Percentiles rank a stretch among this genome's conserved stretches.
These are phyloP conservation scores for Cucurbita ficifolia DNA, from an alignment of 306 rosid genomes.

Conservation along the genomic window DNA sequence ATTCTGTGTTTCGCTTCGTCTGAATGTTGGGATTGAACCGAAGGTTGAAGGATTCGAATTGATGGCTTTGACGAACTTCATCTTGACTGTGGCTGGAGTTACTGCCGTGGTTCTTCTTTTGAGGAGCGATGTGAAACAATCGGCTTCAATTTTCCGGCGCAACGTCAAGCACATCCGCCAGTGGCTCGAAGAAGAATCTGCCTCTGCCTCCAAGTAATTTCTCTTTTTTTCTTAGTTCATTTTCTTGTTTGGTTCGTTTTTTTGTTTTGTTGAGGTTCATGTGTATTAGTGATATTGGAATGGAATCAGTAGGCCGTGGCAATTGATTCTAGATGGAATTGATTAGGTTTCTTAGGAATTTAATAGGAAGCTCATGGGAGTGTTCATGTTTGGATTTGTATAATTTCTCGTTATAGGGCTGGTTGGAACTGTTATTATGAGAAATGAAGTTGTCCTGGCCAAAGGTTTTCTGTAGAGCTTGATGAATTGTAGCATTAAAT, in stretches of 20 bases:
- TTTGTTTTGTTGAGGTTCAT: background rate
- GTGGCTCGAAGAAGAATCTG: slow-evolving; percentile 40
- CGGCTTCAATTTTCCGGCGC: slow-evolving; percentile 29
- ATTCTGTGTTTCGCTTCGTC: background rate
- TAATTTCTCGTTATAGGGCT: background rate
- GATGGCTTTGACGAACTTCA: slow-evolving; percentile 40
- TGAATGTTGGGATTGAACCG: background rate
- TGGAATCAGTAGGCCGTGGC: background rate
- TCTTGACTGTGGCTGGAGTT: slow-evolving; percentile 39
- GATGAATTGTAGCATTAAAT: background rate
- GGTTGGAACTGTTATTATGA: background rate
- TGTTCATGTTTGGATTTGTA: background rate
- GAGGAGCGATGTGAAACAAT: slow-evolving; percentile 32
- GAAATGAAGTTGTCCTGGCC: background rate
- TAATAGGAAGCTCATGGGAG: background rate
- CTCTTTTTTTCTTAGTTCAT: background rate
- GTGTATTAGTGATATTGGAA: background rate
- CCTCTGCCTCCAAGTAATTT: slow-evolving; percentile 23
- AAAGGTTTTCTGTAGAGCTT: background rate
- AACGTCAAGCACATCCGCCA: slow-evolving; percentile 33
- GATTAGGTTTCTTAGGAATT: background rate
- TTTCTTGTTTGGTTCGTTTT: background rate
- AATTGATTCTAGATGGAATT: background rate
- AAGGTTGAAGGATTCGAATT: background rate
- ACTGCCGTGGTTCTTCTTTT: slow-evolving; percentile 30